Evolutionary conservation across 306 rosid species (phyloP).

Genomic region (Astragalus membranaceus): DNA sequence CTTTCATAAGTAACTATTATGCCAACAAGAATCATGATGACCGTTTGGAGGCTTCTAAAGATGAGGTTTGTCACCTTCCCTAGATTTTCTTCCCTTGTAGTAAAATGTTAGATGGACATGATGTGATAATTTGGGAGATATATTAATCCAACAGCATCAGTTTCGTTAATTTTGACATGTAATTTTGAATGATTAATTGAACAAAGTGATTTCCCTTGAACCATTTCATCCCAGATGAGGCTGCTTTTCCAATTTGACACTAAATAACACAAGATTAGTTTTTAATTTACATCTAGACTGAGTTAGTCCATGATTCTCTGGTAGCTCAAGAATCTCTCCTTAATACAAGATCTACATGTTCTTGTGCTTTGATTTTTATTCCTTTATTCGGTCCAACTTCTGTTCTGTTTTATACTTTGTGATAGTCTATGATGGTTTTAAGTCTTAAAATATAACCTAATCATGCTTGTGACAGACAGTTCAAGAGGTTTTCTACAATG

Average conservation of each 20-base stretch:
- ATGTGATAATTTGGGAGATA: constrained; percentile 17
- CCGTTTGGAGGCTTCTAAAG: constrained; percentile 69
- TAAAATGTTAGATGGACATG: constrained; percentile 14
- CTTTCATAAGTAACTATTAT: constrained; percentile 86
- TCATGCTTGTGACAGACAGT: no score
- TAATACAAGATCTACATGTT: background rate
- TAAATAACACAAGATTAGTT: background rate
- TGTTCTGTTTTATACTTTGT: constrained; percentile 13
- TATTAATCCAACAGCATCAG: background rate
- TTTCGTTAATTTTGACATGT: constrained; percentile 12
- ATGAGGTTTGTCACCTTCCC: constrained; percentile 57
- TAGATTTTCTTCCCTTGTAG: constrained; percentile 2
- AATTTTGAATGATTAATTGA: background rate
- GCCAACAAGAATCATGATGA: constrained; percentile 77
- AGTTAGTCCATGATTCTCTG: constrained; percentile 7
- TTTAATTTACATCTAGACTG: background rate
- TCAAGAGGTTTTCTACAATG: constrained; percentile 65
- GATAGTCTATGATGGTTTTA: constrained; percentile 14
- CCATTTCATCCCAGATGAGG: background rate
- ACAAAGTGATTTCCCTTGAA: constrained; percentile 7
- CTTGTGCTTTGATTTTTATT: constrained; percentile 14
- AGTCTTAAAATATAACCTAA: constrained; percentile 34
- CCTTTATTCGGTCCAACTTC: background rate
- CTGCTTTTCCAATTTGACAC: constrained; percentile 6
- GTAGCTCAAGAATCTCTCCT: constrained; percentile 8